Evolutionary conservation across 768 basidiomycete species (phyloP).

Genomic region (Royoungia palumana): DNA sequence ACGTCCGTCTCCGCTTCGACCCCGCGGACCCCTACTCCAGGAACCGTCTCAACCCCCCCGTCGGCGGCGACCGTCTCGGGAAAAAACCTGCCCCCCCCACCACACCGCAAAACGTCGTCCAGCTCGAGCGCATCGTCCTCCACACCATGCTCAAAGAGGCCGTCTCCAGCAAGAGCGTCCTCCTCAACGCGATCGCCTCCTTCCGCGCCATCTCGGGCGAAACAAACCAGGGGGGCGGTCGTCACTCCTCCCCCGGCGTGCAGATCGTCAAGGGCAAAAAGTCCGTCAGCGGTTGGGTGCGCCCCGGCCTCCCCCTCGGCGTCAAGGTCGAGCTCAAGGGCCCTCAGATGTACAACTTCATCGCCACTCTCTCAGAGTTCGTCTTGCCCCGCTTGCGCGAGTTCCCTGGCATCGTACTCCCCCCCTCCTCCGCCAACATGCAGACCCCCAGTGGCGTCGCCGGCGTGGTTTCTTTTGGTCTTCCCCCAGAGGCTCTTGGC

Average conservation of each 20-base stretch:
- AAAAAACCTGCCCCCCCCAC: constrained; percentile 65
- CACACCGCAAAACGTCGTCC: constrained; percentile 65
- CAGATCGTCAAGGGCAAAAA: constrained; percentile 69
- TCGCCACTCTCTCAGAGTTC: constrained; percentile 85
- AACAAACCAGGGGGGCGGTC: constrained; percentile 68
- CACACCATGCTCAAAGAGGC: constrained; percentile 87
- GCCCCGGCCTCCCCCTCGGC: constrained; percentile 77
- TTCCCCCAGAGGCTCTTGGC: constrained; percentile 78
- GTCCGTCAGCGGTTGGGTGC: constrained; percentile 77
- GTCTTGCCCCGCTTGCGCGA: constrained; percentile 93
- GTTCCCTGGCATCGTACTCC: constrained; percentile 79
- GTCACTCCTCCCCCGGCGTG: constrained; percentile 68
- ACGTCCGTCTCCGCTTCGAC: constrained; percentile 68
- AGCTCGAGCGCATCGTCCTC: constrained; percentile 79
- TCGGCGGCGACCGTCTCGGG: constrained; percentile 67
- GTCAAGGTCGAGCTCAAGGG: constrained; percentile 90
- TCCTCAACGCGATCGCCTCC: constrained; percentile 85
- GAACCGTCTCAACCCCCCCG: constrained; percentile 70
- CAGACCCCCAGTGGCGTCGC: constrained; percentile 75
- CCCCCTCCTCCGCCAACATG: constrained; percentile 65
- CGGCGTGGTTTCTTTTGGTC: constrained; percentile 87
- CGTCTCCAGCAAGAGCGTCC: constrained; percentile 60
- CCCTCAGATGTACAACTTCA: constrained; percentile 92
- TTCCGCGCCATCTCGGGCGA: constrained; percentile 86
- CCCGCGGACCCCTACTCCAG: constrained; percentile 79